These are phyloP conservation scores for Pleurotus pulmonarius DNA, from an alignment of 768 basidiomycete species.

Conservation along the genomic window DNA sequence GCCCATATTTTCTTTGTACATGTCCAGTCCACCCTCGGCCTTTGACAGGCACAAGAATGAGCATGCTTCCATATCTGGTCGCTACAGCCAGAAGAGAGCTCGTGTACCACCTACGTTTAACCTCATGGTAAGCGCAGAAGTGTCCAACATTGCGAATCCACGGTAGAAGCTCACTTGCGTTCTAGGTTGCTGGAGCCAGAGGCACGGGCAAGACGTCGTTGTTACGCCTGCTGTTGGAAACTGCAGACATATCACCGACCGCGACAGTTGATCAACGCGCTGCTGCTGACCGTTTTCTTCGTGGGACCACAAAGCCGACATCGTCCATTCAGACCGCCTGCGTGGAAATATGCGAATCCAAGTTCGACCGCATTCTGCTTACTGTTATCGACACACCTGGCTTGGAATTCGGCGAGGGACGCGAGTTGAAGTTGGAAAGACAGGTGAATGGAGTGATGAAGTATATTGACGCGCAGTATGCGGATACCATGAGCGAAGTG, in stretches of 20 bases:
- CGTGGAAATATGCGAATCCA: constrained; percentile 81
- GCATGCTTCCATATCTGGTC: constrained; percentile 33
- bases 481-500: constrained; percentile 86
- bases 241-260: constrained; percentile 75
- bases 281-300: constrained; percentile 62
- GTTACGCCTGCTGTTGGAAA: constrained; percentile 75
- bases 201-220: constrained; percentile 86
- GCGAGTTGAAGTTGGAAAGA: constrained; percentile 74
- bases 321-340: constrained; percentile 62
- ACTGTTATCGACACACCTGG: constrained; percentile 87
- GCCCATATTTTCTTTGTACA: constrained; percentile 68
- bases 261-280: constrained; percentile 74
- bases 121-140: constrained; percentile 57
- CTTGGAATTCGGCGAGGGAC: constrained; percentile 68
- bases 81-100: constrained; percentile 61
- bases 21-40: constrained; percentile 55
- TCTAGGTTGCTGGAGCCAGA: constrained; percentile 73
- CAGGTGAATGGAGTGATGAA: constrained; percentile 73
- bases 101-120: constrained; percentile 79
- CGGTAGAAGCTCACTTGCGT: background rate
- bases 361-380: constrained; percentile 73
- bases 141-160: constrained; percentile 12
- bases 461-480: constrained; percentile 77
- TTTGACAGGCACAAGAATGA: constrained; percentile 54
- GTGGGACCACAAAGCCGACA: constrained; percentile 57